phyloP scores from a whole-genome alignment of 2,329 filamentous ascomycete species.

The Torrubiella hemipterigena region DNA sequence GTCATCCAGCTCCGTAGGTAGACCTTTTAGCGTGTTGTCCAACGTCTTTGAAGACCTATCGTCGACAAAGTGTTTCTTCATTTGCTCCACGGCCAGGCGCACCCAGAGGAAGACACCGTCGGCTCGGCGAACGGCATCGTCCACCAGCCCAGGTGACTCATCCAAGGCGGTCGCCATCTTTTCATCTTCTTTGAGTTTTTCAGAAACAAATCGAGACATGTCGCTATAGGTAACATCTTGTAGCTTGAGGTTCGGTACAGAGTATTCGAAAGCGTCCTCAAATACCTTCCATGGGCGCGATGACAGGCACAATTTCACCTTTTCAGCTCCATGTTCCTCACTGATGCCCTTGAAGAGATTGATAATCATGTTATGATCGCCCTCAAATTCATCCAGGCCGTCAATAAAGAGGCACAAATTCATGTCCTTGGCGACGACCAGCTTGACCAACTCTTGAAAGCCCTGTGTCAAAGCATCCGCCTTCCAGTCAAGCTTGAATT shows the following conservation, averaged over 20 bases:
- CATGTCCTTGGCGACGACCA: slow-evolving; percentile 8
- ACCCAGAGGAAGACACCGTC: slow-evolving; percentile 23
- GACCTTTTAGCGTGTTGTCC: slow-evolving; percentile 4
- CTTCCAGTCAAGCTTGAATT: slow-evolving; percentile 17
- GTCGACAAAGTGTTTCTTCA: slow-evolving; percentile 10
- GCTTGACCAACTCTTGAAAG: slow-evolving; percentile 12
- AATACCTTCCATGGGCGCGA: slow-evolving; percentile 19
- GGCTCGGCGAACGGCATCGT: slow-evolving; percentile 11
- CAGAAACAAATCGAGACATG: slow-evolving; percentile 14
- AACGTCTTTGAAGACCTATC: slow-evolving; percentile 4
- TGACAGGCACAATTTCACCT: slow-evolving; percentile 19
- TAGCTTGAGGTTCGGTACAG: slow-evolving; percentile 13
- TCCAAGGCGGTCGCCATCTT: too few species aligned
- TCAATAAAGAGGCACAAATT: slow-evolving; percentile 19
- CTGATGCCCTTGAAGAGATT: slow-evolving; percentile 15
- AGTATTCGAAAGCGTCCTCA: slow-evolving; percentile 12
- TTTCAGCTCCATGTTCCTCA: slow-evolving; percentile 3
- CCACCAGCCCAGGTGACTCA: too few species aligned
- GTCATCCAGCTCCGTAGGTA: slow-evolving; percentile 15
- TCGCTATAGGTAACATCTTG: slow-evolving; percentile 15
- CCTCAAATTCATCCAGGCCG: slow-evolving; percentile 21
- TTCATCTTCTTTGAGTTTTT: slow-evolving; percentile 9
- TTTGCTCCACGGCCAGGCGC: slow-evolving; percentile 15
- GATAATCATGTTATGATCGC: slow-evolving; percentile 15
- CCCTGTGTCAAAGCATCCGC: slow-evolving; percentile 15